phyloP scores from a whole-genome alignment of 1,284 basidiomycete species.

The Ustilago lituana region DNA sequence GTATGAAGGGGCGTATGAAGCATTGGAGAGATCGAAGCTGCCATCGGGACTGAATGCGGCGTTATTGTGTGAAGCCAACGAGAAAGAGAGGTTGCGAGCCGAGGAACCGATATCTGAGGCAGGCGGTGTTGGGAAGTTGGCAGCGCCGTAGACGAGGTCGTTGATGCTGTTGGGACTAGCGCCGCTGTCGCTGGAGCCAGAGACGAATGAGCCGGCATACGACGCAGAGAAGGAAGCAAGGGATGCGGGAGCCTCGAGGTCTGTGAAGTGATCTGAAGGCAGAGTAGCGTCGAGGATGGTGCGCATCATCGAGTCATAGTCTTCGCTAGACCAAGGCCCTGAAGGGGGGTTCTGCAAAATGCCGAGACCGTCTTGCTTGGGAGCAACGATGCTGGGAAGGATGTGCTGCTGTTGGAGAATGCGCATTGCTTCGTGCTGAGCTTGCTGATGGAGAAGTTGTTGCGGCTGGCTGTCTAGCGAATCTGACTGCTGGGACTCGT shows the following conservation, averaged over 20 bases:
- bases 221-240: slow-evolving; percentile 42
- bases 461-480: slow-evolving; percentile 18
- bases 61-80: slow-evolving; percentile 18
- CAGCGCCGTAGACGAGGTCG: slow-evolving; percentile 50
- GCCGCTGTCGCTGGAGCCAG: slow-evolving; percentile 45
- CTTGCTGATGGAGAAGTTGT: slow-evolving; percentile 31
- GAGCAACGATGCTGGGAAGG: slow-evolving; percentile 22
- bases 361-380: slow-evolving; percentile 23
- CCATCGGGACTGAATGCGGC: slow-evolving; percentile 22
- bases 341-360: slow-evolving; percentile 26
- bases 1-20: slow-evolving; percentile 24
- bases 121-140: slow-evolving; percentile 46
- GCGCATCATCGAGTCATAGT: slow-evolving; percentile 51
- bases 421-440: slow-evolving; percentile 26
- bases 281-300: slow-evolving; percentile 39
- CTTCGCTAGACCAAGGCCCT: slow-evolving; percentile 43
- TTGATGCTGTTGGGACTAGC: slow-evolving; percentile 52
- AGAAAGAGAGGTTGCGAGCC: slow-evolving; percentile 34
- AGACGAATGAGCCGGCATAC: slow-evolving; percentile 42
- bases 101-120: slow-evolving; percentile 32
- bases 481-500: slow-evolving; percentile 8
- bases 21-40: slow-evolving; percentile 18
- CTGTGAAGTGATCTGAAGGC: slow-evolving; percentile 28
- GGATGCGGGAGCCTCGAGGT: slow-evolving; percentile 34
- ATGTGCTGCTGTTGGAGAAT: slow-evolving; percentile 32